A percentile compares a stretch with the other conserved stretches of the same genome.
These are phyloP conservation scores for Colletotrichum zoysiae DNA, from an alignment of 2,329 filamentous ascomycete species.

Conservation along the genomic window DNA sequence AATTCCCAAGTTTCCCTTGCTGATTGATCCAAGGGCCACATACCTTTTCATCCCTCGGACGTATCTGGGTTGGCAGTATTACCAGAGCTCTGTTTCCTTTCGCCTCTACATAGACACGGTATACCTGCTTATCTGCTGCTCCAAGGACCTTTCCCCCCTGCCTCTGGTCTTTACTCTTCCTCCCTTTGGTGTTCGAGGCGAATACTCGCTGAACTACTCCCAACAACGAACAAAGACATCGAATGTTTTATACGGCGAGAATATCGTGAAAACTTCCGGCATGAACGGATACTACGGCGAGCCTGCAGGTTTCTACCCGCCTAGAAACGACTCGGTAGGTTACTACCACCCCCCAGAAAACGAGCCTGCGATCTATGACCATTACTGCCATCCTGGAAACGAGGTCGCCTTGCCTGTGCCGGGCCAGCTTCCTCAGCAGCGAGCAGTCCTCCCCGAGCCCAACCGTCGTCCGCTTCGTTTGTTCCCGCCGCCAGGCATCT, in stretches of 20 bases:
- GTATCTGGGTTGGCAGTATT: fast-evolving
- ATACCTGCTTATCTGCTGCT: too few relatives aligned
- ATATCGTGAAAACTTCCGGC: background rate
- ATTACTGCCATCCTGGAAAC: background rate
- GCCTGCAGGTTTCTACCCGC: background rate
- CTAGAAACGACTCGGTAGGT: background rate
- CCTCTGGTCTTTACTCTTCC: too few relatives aligned
- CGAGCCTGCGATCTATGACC: background rate
- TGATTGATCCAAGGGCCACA: too few relatives aligned
- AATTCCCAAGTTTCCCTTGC: background rate
- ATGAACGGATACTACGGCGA: background rate
- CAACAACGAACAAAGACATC: too few relatives aligned
- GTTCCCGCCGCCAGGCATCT: background rate
- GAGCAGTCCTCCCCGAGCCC: background rate
- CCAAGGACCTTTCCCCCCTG: background rate
- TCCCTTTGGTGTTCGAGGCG: background rate
- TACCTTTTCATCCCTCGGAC: too few relatives aligned
- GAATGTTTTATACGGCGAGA: fast-evolving
- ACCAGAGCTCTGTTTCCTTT: fast-evolving
- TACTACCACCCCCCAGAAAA: background rate
- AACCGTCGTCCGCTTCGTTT: background rate
- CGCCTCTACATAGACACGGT: too few relatives aligned
- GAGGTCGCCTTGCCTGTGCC: background rate
- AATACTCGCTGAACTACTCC: too few relatives aligned
- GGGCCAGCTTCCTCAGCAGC: background rate